Conservation (phyloP, 1,139 yeast species). For the Meyerozyma sp. region DNA sequence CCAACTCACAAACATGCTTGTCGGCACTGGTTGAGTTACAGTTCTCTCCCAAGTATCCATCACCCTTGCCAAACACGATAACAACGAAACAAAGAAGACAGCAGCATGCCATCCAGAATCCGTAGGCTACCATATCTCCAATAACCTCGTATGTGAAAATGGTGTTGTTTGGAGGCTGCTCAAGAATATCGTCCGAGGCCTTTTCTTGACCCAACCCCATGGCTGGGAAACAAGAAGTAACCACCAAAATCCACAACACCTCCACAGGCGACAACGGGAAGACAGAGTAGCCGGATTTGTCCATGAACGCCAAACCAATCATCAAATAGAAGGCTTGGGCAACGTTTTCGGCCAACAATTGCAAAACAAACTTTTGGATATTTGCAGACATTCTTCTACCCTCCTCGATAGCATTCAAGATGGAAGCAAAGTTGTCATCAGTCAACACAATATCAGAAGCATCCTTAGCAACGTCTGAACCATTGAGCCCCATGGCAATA, state of each 20-base stretch:
- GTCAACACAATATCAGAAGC: conserved; percentile 72
- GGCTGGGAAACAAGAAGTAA: conserved; percentile 79
- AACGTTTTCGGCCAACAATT: conserved; percentile 71
- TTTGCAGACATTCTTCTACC: conserved; percentile 80
- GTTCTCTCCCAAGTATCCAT: conserved; percentile 59
- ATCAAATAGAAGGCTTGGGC: conserved; percentile 70
- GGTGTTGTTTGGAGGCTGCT: conserved; percentile 57
- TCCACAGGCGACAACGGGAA: conserved; percentile 79
- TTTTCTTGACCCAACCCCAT: conserved; percentile 79
- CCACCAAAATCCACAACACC: conserved; percentile 74
- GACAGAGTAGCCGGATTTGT: conserved; percentile 53
- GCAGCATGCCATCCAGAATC: conserved; percentile 65
- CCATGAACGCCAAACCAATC: conserved; percentile 69
- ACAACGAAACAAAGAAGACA: conserved; percentile 67
- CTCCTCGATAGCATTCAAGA: conserved; percentile 73
- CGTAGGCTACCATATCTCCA: conserved; percentile 70
- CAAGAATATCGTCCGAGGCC: conserved; percentile 64
- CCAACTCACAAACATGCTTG: conserved; percentile 46
- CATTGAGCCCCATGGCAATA: conserved; percentile 82
- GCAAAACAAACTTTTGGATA: conserved; percentile 78
- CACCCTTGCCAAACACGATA: conserved; percentile 61
- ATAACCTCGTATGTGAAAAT: conserved; percentile 70
- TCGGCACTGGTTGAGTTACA: conserved; percentile 45
- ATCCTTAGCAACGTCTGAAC: conserved; percentile 79
- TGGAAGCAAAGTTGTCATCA: conserved; percentile 75